Evolutionary conservation across 2,329 filamentous ascomycete species (phyloP), one percentile per base, ranked within the genome.

Genomic region (Polytolypa hystricis): DNA sequence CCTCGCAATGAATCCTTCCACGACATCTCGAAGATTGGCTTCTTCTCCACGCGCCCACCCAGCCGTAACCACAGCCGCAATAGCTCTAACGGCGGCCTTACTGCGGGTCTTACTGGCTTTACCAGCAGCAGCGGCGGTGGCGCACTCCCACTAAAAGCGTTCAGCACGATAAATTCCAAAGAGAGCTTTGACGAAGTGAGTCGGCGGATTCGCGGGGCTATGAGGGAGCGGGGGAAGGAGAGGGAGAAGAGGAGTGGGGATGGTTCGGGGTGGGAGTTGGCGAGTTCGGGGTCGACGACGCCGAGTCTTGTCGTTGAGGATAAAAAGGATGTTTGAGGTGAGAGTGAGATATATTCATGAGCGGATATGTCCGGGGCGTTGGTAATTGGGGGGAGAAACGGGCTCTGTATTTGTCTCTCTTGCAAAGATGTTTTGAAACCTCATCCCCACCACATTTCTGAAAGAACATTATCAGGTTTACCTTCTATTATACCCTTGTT

Each of bases 1-100:
- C 87, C 89, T 6, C 79, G 83, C 42, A 95, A 94, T 64, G 91
- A 96, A 61, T 91, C 84, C 0, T 95, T 95, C 64, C 80, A 80
- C 59, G 89, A 96, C 57, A 81, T 96, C 45, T 81, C 84, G 9
- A 77, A 74, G 33, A 81, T 94, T 47, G 84, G 82, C 42, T 80
- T 98, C 62, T 98, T 96, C 64, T 85, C 87, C 2, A 91, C 84
- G 11, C 73, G 84, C 19, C 86, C 87, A 4, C 73, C 81, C n/a
- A 93, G 83, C 35, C 78, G 85, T 19, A 44, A 35, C n/a, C 42
- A 38, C 12, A 83, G 77, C 49, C 71, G 80, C 34, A 84, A 76
- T 49, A 76, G 80, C 56, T 84, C 78, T 43, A 74, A 71, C 42
- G 75, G 77, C 27, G 74, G 75, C 17, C 70, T 74, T 1, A 67